Conservation (phyloP, 192 early-diverging fungal species). For the Coemansia sp. region DNA sequence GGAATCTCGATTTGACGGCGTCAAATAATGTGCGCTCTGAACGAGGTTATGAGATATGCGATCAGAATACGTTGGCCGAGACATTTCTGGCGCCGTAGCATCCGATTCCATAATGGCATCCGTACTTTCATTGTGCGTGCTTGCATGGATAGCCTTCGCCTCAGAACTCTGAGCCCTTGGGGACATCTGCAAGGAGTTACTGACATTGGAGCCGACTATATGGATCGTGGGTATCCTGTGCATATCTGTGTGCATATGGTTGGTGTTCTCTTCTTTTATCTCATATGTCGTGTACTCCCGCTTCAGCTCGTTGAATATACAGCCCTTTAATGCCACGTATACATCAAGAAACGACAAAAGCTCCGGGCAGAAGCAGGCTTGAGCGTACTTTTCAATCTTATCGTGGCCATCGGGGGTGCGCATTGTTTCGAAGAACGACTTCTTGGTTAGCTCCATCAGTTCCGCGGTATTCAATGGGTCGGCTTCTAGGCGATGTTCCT, state of each 20-base stretch:
- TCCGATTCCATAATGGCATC: not conserved
- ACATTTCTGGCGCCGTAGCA: not conserved
- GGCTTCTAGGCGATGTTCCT: not conserved
- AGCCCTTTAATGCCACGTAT: slow-evolving; percentile 35
- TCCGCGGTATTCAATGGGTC: not conserved
- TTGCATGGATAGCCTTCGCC: not conserved
- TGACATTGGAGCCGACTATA: not conserved
- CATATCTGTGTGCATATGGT: not conserved
- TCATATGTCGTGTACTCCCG: not conserved
- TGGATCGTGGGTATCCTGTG: not conserved
- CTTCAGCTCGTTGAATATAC: slow-evolving; percentile 14
- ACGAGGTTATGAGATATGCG: not conserved
- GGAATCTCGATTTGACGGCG: not conserved
- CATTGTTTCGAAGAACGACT: slow-evolving; percentile 24
- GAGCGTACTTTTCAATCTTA: slow-evolving; percentile 22
- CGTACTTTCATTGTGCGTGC: not conserved
- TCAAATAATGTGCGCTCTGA: not conserved
- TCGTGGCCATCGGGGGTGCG: slow-evolving; percentile 22
- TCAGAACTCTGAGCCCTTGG: not conserved
- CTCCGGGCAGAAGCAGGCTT: slow-evolving; percentile 37
- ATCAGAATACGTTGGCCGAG: not conserved
- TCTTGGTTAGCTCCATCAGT: slow-evolving; percentile 9
- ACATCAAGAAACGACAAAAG: slow-evolving; percentile 42
- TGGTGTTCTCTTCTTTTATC: not conserved
- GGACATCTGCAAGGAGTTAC: not conserved